These are phyloP conservation scores for Prunus fruticosa DNA, from an alignment of 306 rosid species.

Conservation along the genomic window DNA sequence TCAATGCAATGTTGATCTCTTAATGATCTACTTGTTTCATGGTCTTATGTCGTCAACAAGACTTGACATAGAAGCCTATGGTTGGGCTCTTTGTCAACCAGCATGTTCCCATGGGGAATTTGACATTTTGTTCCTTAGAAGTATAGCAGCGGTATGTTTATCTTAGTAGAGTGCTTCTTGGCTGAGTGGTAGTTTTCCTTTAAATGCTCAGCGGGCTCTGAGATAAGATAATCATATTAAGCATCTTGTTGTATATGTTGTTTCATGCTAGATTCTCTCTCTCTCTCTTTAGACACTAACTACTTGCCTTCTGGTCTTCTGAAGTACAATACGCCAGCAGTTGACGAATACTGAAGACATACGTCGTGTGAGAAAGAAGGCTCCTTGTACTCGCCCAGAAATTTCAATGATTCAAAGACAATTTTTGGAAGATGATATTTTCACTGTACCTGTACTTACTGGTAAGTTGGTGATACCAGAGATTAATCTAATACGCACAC, in stretches of 20 bases:
- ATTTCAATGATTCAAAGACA: constrained; percentile 86
- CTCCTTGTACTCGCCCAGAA: constrained; percentile 85
- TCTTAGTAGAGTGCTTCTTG: constrained; percentile 1
- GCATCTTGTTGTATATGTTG: neutral
- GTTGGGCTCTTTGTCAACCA: neutral
- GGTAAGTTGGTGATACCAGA: constrained; percentile 46
- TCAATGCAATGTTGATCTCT: neutral
- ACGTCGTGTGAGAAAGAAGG: constrained; percentile 87
- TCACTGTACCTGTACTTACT: constrained; percentile 60
- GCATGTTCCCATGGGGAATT: neutral
- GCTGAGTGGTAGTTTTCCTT: neutral
- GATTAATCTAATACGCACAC: neutral
- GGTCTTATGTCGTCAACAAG: neutral
- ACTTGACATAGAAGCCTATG: constrained; percentile 1
- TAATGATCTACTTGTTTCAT: neutral
- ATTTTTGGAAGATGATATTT: constrained; percentile 73
- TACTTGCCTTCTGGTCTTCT: constrained; percentile 27
- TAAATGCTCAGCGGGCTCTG: neutral
- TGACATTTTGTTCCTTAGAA: neutral
- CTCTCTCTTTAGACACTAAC: neutral
- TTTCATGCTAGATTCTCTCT: neutral
- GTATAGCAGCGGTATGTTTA: neutral
- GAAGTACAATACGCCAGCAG: constrained; percentile 86
- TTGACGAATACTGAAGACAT: constrained; percentile 88
- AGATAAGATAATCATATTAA: neutral